Base-by-base conservation (phyloP, 2,329 filamentous ascomycete genomes). In the Botrytis porri region DNA sequence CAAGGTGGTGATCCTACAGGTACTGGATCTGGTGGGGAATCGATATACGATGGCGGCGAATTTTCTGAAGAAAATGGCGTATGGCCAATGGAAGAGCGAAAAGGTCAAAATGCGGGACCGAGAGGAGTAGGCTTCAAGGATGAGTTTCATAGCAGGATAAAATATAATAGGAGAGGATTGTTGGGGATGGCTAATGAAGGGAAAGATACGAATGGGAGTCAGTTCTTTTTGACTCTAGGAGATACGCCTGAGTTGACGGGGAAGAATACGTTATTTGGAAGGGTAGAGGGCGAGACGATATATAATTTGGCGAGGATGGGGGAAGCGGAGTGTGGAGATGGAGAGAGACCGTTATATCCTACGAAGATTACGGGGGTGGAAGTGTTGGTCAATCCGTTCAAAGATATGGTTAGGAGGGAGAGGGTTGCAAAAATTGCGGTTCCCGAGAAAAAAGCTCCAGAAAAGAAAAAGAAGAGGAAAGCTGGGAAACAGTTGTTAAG, bases 121-220 rank as follows among this genome's bases (percentile, higher is more conserved):
- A 85, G 84, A 48, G 89, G 89, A 37, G 84, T 90, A 43, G 87
- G 88, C 75, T 91, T 91, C 81, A 89, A 86, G 76, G 95, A 98
- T 84, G 96, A 99, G 81, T 92, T 98, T 77, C 95, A 98, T 82
- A 94, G 92, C 78, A 88, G 96, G 45, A 85, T 99, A 77, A 97
- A 97, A 82, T 98, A 96, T 85, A 98, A 97, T 79, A 87, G 96
- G 65, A 88, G 96, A 74, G 96, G 96, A 0, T 84, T 98, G 78
- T 83, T 99, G 78, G 96, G 93, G n/a, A 98, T 98, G 94, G 96
- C 96, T 41, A 98, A 98, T 82, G 92, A 93, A 75, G 91, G 94
- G 63, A 87, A 88, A 43, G 74, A 95, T 79, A 93, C 93, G 71
- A 98, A 98, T 83, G 93, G 94, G 48, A 97, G 94, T 82, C 96